Evolutionary conservation across 1,284 basidiomycete species (phyloP).

Genomic region (Somion occarium): DNA sequence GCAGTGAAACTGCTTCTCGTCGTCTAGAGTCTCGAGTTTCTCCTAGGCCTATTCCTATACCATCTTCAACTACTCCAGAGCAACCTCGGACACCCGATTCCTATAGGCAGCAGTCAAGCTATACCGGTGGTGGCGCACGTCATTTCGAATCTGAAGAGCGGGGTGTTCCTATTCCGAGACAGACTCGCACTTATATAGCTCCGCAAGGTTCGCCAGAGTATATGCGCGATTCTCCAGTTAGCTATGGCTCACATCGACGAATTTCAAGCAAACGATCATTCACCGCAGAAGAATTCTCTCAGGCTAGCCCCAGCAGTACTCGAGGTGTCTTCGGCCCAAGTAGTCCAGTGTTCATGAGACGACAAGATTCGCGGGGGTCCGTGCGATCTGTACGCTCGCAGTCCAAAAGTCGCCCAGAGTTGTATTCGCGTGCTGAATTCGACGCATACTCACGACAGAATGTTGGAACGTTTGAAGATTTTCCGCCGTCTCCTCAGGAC

Average conservation of each 20-base stretch:
- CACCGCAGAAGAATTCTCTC: conserved; percentile 12
- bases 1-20: conserved; percentile 12
- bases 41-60: neutral
- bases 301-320: conserved; percentile 8
- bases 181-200: conserved; percentile 13
- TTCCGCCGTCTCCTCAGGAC: conserved; percentile 19
- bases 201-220: conserved; percentile 23
- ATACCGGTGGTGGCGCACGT: conserved; percentile 10
- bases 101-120: conserved; percentile 10
- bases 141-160: conserved; percentile 13
- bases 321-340: neutral
- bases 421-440: conserved; percentile 13
- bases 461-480: conserved; percentile 27
- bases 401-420: conserved; percentile 18
- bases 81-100: conserved; percentile 11
- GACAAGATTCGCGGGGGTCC: conserved; percentile 22
- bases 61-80: conserved; percentile 9
- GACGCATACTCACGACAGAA: conserved; percentile 13
- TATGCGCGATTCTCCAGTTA: conserved; percentile 12
- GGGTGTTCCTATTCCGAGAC: conserved; percentile 18
- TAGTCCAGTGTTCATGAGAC: conserved; percentile 1
- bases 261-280: conserved; percentile 19
- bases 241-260: conserved; percentile 12
- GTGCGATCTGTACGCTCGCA: conserved; percentile 25
- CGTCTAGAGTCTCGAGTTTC: conserved; percentile 7